A percentile compares a stretch with the other conserved stretches of the same genome.
These are phyloP conservation scores for Pseudomassariella vexata DNA, from an alignment of 2,329 filamentous ascomycete genomes.

Conservation along the genomic window DNA sequence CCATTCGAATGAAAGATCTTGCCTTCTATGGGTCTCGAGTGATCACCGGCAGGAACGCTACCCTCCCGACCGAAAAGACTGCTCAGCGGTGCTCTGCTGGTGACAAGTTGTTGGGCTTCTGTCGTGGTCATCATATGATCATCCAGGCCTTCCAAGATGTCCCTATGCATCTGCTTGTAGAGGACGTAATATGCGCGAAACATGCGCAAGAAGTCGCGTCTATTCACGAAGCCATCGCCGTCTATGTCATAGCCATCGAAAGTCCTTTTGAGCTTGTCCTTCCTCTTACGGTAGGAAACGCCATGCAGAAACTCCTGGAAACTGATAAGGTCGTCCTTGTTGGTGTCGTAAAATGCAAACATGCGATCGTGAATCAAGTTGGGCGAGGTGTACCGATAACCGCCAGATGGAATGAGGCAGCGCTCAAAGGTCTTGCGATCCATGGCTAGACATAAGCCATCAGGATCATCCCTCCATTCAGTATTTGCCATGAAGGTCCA, in stretches of 20 bases:
- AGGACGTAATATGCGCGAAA: slow-evolving; percentile 90
- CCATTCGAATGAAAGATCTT: slow-evolving; percentile 60
- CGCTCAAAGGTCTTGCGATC: slow-evolving; percentile 90
- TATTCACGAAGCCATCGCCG: slow-evolving; percentile 75
- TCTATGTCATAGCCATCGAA: slow-evolving; percentile 92
- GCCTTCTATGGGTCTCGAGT: slow-evolving; percentile 56
- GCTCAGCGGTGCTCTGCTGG: slow-evolving; percentile 70
- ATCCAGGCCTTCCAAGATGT: slow-evolving; percentile 72
- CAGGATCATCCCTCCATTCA: slow-evolving; percentile 76
- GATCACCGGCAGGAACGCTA: slow-evolving; percentile 57
- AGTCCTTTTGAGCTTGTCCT: slow-evolving; percentile 65
- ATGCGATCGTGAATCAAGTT: slow-evolving; percentile 94
- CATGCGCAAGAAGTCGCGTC: slow-evolving; percentile 84
- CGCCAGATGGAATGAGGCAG: slow-evolving; percentile 80
- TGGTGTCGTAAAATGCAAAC: slow-evolving; percentile 93
- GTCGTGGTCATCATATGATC: slow-evolving; percentile 72
- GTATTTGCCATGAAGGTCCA: slow-evolving; percentile 91
- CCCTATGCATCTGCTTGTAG: slow-evolving; percentile 82
- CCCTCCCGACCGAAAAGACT: slow-evolving; percentile 69
- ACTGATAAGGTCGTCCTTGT: slow-evolving; percentile 80
- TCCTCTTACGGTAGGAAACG: slow-evolving; percentile 62
- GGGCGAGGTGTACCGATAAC: slow-evolving; percentile 69
- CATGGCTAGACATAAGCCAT: slow-evolving; percentile 74
- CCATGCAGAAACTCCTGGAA: slow-evolving; percentile 89
- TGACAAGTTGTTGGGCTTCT: slow-evolving; percentile 70